Conservation (phyloP, 106 monocot genomes). For the Acanthochlamys bracteata region DNA sequence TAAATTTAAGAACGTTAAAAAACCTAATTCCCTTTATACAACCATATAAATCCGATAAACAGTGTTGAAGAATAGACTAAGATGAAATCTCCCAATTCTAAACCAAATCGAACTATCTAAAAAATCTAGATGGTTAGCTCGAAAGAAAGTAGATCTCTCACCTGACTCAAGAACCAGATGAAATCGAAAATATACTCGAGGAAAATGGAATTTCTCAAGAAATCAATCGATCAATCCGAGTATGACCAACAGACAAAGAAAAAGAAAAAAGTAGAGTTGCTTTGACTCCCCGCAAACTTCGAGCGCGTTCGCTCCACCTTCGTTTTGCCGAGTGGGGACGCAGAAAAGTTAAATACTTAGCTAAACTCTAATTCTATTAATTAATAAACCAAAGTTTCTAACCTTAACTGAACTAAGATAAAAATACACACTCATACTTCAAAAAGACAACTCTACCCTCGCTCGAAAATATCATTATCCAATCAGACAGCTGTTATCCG, state of each 20-base stretch:
- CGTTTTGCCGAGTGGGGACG: neutral
- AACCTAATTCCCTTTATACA: too few relatives aligned
- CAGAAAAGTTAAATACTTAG: neutral
- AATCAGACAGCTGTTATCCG: too few relatives aligned
- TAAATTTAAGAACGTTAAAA: too few relatives aligned
- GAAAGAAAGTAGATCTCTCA: neutral
- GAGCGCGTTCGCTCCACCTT: slow-evolving; percentile 5
- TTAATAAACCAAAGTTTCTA: neutral
- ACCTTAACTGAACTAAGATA: neutral
- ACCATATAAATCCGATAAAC: neutral
- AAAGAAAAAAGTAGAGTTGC: neutral
- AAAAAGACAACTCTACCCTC: too few relatives aligned
- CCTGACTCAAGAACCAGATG: neutral
- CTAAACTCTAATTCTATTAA: neutral
- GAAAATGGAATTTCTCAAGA: too few relatives aligned
- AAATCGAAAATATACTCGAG: neutral
- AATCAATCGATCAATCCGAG: neutral
- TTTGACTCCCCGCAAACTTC: slow-evolving; percentile 2
- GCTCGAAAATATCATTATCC: too few relatives aligned
- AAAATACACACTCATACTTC: neutral
- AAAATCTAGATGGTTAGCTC: neutral
- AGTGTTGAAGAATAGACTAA: neutral
- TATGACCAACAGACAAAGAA: neutral
- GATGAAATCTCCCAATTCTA: neutral
- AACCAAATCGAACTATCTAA: neutral